Percentiles rank a stretch among this genome's conserved stretches.
phyloP scores from a whole-genome alignment of 495 filamentous ascomycete species.

The Neurospora sp. region DNA sequence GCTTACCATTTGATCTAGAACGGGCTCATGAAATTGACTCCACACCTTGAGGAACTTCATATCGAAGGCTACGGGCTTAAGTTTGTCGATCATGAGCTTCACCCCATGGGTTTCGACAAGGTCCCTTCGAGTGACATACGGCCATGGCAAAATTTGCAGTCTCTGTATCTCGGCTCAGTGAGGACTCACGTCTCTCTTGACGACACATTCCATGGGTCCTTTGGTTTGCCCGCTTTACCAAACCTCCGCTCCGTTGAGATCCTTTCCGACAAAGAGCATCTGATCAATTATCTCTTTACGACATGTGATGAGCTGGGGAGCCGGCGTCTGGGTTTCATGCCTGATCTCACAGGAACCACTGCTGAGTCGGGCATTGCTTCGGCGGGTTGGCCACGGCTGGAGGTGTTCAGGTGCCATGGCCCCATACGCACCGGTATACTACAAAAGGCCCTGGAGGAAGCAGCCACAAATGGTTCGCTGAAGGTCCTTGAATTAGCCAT shows the following conservation, averaged over 20 bases:
- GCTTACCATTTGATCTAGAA: not conserved
- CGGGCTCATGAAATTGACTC: not conserved
- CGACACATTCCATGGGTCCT: not conserved
- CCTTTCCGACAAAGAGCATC: not conserved
- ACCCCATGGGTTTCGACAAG: not conserved
- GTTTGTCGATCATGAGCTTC: not conserved
- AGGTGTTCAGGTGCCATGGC: constrained; percentile 13
- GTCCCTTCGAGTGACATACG: not conserved
- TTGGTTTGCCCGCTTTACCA: not conserved
- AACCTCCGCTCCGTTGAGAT: not conserved
- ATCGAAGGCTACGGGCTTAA: constrained; percentile 4
- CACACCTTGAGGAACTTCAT: constrained; percentile 11
- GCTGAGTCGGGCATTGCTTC: not conserved
- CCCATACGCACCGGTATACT: not conserved
- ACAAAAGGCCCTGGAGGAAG: not conserved
- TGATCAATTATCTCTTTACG: not conserved
- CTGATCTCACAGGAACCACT: not conserved
- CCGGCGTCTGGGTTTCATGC: not conserved
- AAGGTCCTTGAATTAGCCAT: constrained; percentile 13
- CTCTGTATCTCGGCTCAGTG: not conserved
- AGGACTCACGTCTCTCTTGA: not conserved
- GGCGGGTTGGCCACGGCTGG: constrained; percentile 7
- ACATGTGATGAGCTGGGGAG: not conserved
- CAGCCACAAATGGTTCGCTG: constrained; percentile 5
- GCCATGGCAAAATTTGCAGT: not conserved